Conservation (phyloP, 495 filamentous ascomycete species). For the Tuber melanosporum region DNA sequence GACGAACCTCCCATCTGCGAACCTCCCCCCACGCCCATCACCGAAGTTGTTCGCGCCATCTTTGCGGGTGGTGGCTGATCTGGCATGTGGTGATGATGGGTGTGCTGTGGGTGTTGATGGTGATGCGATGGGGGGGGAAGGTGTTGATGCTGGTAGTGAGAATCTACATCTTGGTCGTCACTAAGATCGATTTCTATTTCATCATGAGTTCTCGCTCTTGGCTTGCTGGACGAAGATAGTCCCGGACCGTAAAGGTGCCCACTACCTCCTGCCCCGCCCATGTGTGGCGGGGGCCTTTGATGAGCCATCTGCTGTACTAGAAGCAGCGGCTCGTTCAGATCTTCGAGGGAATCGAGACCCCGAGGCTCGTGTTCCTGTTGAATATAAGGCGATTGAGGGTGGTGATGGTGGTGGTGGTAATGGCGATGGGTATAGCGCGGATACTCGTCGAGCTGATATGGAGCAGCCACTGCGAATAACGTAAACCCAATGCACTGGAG, state of each 20-base stretch:
- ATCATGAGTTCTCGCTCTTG: constrained; percentile 42
- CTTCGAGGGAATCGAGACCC: constrained; percentile 41
- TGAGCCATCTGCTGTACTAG: constrained; percentile 42
- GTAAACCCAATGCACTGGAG: constrained; percentile 39
- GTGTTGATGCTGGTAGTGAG: constrained; percentile 36
- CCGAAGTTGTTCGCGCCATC: constrained; percentile 36
- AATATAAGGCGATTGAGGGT: constrained; percentile 38
- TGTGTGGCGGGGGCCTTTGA: constrained; percentile 41
- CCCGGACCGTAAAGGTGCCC: constrained; percentile 40
- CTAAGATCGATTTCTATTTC: constrained; percentile 40
- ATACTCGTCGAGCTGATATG: constrained; percentile 40
- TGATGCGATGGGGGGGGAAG: constrained; percentile 31
- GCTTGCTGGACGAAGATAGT: constrained; percentile 37
- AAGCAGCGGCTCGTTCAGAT: constrained; percentile 41
- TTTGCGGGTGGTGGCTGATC: constrained; percentile 40
- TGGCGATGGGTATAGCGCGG: constrained; percentile 36
- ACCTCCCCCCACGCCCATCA: constrained; percentile 45
- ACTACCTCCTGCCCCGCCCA: constrained; percentile 40
- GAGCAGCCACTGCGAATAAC: constrained; percentile 42
- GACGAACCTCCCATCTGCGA: constrained; percentile 51
- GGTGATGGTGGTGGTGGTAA: constrained; percentile 33
- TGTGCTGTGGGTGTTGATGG: constrained; percentile 36
- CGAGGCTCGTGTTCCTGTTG: constrained; percentile 40
- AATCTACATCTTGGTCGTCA: constrained; percentile 40
- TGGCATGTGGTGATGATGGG: constrained; percentile 39